Conservation (phyloP, 345 rosid genomes). For the Toxicodendron radicans region DNA sequence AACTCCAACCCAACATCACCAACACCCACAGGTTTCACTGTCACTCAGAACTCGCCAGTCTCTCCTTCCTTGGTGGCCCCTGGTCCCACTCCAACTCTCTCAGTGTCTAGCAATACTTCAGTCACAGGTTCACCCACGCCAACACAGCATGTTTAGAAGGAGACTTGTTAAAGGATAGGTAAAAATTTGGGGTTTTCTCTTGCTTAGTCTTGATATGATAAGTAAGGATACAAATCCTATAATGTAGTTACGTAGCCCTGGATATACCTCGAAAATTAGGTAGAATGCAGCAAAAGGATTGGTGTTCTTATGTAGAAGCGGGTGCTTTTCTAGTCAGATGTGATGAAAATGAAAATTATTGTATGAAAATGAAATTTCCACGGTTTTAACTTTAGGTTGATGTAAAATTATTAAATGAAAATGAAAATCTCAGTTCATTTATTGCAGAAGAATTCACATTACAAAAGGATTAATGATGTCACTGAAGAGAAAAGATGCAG, state of each 20-base stretch:
- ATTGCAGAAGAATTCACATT: not conserved
- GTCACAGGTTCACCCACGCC: slow-evolving; percentile 20
- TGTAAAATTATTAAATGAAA: no score
- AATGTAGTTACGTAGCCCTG: not conserved
- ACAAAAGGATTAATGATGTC: not conserved
- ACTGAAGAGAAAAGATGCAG: not conserved
- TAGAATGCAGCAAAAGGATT: slow-evolving; percentile 1
- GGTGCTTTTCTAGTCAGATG: slow-evolving; percentile 5
- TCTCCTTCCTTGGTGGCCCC: slow-evolving; percentile 13
- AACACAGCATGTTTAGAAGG: slow-evolving; percentile 13
- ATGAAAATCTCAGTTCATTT: not conserved
- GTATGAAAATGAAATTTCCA: slow-evolving; percentile 2
- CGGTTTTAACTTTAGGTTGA: not conserved
- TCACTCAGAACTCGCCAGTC: slow-evolving; percentile 8
- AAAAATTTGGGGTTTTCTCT: slow-evolving; percentile 5
- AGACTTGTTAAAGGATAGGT: slow-evolving; percentile 22
- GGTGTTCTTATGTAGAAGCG: not conserved
- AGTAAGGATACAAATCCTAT: not conserved
- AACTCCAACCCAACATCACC: slow-evolving; percentile 30
- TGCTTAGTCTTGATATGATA: slow-evolving; percentile 3
- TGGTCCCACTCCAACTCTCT: slow-evolving; percentile 22
- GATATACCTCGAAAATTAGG: slow-evolving; percentile 6
- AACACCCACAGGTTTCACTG: slow-evolving; percentile 4
- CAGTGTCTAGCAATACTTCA: slow-evolving; percentile 22
- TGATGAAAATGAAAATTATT: not conserved